Percentiles rank a stretch among this genome's conserved stretches.
Conservation (phyloP, 345 rosid genomes). For the Draba incana region DNA sequence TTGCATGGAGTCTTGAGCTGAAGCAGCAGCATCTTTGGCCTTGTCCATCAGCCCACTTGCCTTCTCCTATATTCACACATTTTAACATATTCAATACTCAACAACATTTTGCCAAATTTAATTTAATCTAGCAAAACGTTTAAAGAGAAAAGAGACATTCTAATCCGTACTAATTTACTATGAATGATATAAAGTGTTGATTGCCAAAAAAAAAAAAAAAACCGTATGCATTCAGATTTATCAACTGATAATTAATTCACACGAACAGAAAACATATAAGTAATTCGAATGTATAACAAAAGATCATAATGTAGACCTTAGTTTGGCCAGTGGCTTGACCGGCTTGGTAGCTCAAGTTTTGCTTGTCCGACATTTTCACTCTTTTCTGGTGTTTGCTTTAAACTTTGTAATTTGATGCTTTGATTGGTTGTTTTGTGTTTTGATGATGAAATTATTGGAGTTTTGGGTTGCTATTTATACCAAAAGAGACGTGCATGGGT, state of each 20-base stretch:
- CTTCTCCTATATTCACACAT: conserved; percentile 56
- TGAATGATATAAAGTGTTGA: too few species aligned
- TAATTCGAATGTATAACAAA: not conserved
- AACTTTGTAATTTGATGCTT: conserved; percentile 3
- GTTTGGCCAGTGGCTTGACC: conserved; percentile 63
- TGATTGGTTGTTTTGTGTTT: conserved; percentile 17
- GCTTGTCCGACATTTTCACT: conserved; percentile 45
- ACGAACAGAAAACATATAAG: too few species aligned
- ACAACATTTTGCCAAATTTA: too few species aligned
- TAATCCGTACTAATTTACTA: not conserved
- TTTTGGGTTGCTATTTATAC: conserved; percentile 26
- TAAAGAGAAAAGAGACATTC: too few species aligned
- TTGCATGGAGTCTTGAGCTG: conserved; percentile 63
- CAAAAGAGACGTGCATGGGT: conserved; percentile 10
- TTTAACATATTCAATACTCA: not conserved
- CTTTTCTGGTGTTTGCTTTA: not conserved
- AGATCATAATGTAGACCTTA: conserved; percentile 43
- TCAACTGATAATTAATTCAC: too few species aligned
- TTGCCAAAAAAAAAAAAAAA: too few species aligned
- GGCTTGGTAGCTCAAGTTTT: conserved; percentile 52
- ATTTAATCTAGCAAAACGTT: too few species aligned
- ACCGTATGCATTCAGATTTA: not conserved
- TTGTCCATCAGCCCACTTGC: conserved; percentile 57
- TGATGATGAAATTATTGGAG: conserved; percentile 2
- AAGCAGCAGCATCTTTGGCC: conserved; percentile 60